phyloP scores from a whole-genome alignment of 2,329 filamentous ascomycete species.

The Lecanicillium sp. region DNA sequence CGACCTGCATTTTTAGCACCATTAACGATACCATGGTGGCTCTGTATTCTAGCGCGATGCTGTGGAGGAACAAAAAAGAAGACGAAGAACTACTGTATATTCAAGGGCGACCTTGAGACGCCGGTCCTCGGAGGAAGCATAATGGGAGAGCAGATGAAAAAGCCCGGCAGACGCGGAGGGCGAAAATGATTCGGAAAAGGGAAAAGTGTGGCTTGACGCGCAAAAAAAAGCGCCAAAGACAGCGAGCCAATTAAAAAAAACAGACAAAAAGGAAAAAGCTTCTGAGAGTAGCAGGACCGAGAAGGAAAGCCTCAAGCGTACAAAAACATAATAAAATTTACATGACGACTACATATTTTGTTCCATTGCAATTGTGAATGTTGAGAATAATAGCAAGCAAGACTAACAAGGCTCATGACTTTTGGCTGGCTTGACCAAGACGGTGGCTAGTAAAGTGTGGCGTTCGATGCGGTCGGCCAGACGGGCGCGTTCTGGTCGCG shows the following conservation, averaged over 20 bases:
- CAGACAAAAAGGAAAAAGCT: background rate
- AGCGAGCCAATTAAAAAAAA: background rate
- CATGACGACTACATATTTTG: background rate
- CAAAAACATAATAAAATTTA: constrained; percentile 10
- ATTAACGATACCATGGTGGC: constrained; percentile 13
- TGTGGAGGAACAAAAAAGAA: background rate
- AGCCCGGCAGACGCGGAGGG: background rate
- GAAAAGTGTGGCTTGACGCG: background rate
- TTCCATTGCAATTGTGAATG: background rate
- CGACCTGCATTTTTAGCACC: constrained; percentile 3
- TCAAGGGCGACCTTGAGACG: constrained; percentile 1
- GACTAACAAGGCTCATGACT: too few species aligned
- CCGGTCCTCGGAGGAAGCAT: constrained; percentile 9
- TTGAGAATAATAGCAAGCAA: background rate
- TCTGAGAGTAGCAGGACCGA: constrained; percentile 3
- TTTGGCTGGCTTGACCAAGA: too few species aligned
- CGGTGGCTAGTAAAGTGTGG: too few species aligned
- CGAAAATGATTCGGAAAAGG: constrained; percentile 3
- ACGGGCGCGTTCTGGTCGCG: too few species aligned
- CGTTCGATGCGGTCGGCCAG: background rate
- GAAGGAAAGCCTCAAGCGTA: constrained; percentile 10
- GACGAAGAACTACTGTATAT: constrained; percentile 8
- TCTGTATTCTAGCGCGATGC: constrained; percentile 11
- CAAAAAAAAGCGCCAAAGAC: background rate
- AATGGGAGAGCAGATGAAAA: background rate